These are phyloP conservation scores for Coemansia sp. DNA, from an alignment of 192 early-diverging fungal genomes.

Conservation along the genomic window DNA sequence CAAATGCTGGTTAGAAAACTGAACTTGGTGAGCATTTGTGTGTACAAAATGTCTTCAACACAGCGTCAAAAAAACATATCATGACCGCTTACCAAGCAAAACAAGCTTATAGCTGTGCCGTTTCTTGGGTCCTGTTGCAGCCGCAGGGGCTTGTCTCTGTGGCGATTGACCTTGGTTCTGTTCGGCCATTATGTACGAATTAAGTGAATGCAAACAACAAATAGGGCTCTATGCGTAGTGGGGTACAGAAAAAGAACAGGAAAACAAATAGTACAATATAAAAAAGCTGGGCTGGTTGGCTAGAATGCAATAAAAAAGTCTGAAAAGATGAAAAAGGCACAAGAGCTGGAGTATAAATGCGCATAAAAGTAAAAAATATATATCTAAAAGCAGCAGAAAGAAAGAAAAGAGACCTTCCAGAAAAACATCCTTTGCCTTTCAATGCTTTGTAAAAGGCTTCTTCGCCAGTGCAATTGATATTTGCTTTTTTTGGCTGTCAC, in stretches of 20 bases:
- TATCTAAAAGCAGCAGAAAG: conserved; percentile 4
- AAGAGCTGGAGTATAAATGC: not conserved
- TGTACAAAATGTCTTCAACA: not conserved
- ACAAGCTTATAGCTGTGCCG: conserved; percentile 94
- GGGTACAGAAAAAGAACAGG: not conserved
- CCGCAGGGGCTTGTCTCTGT: conserved; percentile 9
- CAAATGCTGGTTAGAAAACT: not conserved
- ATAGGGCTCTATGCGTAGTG: not conserved
- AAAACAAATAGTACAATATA: not conserved
- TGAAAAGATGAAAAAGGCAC: conserved; percentile 2
- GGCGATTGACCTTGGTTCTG: conserved; percentile 5
- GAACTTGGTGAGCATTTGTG: not conserved
- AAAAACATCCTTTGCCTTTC: not conserved
- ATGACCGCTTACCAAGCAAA: conserved; percentile 80
- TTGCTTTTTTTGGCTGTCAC: not conserved
- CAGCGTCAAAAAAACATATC: not conserved
- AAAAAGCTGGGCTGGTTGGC: not conserved
- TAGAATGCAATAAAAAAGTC: conserved; percentile 6
- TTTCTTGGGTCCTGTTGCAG: conserved; percentile 49
- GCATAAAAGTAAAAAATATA: not conserved
- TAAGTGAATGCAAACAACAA: not conserved
- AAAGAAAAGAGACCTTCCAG: conserved; percentile 14
- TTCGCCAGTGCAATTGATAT: no score
- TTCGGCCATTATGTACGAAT: conserved; percentile 17
- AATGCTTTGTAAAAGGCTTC: no score